phyloP scores from a whole-genome alignment of 768 basidiomycete species.

The Xerocomus potaroensis region DNA sequence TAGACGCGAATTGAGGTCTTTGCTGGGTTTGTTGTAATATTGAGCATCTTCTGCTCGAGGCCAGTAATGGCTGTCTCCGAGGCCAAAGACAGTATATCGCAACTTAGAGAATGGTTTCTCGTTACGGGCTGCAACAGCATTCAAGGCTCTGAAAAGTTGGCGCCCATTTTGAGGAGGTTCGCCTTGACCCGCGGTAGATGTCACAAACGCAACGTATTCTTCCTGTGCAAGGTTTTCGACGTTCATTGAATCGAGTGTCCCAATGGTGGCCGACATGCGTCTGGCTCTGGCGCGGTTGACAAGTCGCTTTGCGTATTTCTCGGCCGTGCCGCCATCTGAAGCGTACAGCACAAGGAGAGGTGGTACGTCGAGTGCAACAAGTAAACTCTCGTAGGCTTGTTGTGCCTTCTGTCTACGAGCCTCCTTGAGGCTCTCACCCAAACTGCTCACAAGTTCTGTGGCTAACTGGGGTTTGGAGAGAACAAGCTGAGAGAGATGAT shows the following conservation, averaged over 20 bases:
- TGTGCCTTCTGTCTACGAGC: slow-evolving; percentile 78
- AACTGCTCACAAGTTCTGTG: slow-evolving; percentile 73
- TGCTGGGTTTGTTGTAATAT: slow-evolving; percentile 96
- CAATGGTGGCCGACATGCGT: slow-evolving; percentile 71
- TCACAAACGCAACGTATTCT: slow-evolving; percentile 76
- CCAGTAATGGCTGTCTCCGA: slow-evolving; percentile 99
- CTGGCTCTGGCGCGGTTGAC: slow-evolving; percentile 78
- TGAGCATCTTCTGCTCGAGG: slow-evolving; percentile 94
- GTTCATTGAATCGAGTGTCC: slow-evolving; percentile 77
- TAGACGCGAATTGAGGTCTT: slow-evolving; percentile 81
- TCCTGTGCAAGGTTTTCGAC: slow-evolving; percentile 73
- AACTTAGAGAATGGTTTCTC: slow-evolving; percentile 60
- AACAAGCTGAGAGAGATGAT: slow-evolving; percentile 92
- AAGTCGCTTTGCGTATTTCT: slow-evolving; percentile 91
- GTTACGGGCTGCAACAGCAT: slow-evolving; percentile 48
- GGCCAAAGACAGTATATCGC: slow-evolving; percentile 81
- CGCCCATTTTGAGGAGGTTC: slow-evolving; percentile 97
- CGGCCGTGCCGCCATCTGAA: slow-evolving; percentile 92
- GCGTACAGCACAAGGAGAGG: slow-evolving; percentile 90
- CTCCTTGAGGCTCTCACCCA: slow-evolving; percentile 81
- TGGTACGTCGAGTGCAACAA: slow-evolving; percentile 82
- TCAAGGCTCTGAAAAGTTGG: slow-evolving; percentile 80
- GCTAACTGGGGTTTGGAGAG: slow-evolving; percentile 78
- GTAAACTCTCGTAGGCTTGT: slow-evolving; percentile 78
- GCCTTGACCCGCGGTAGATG: slow-evolving; percentile 93